Base-by-base conservation (phyloP, 2,329 filamentous ascomycete genomes). In the Venturia aucupariae region DNA sequence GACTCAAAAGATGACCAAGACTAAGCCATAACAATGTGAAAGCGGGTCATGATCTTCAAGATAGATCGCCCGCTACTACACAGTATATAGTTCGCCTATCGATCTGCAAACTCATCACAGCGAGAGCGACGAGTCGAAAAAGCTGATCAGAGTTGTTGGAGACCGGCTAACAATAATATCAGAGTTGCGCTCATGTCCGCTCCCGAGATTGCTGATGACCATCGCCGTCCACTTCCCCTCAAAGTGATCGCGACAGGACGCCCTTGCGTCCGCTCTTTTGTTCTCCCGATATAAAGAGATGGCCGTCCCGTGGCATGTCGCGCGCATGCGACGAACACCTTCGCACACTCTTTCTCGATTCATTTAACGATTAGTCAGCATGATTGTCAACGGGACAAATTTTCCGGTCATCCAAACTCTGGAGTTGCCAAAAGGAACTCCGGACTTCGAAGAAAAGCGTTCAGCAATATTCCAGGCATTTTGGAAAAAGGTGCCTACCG, bases 401-500 rank as follows among this genome's bases (percentile, higher is more conserved):
- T 46, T 61, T 15, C 38, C 38, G 11, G 41, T 61, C n/a, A 17
- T 70, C 41, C 66, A 68, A 55, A 65, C 67, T 2, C 67, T 68
- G 38, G 42, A 41, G 5, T 3, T 69, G 19, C 68, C 68, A 10
- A n/a, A 67, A 65, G 69, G 69, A 39, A 70, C 68, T 39, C 64
- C 65, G 2, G 66, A 67, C 27, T 70, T 66, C 51, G 69, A 70
- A 57, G 55, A 66, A 60, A 68, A 67, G 59, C 66, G 69, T 22
- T 61, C 63, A 24, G 51, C 64, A 3, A 48, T 69, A 6, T 65
- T 70, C 35, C 61, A 69, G 42, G 59, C 64, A 15, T 69, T 70
- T 38, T 66, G 66, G 32, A 38, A 60, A 15, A 65, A 65, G 39
- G 27, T 65, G 3, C 64, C 64, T 11, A 30, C 39, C 6, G 60